A percentile compares a stretch with the other conserved stretches of the same genome.
Evolutionary conservation across 2,329 filamentous ascomycete species (phyloP).

Genomic region (Aspergillus intermedius): DNA sequence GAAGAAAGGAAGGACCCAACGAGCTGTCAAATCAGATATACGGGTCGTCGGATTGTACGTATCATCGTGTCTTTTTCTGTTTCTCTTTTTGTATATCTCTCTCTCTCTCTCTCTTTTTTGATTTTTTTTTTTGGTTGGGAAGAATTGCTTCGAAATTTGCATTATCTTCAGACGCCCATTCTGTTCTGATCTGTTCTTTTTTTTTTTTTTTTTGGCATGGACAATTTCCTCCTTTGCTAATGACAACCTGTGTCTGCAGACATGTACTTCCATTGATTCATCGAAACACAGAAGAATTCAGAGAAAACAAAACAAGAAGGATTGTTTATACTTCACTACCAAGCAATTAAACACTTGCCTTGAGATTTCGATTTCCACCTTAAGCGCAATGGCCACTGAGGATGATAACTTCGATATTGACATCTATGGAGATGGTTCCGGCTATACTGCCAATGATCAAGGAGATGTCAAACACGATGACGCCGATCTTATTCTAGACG

Average conservation of each 20-base stretch:
- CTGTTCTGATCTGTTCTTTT: neutral
- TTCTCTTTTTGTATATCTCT: conserved; percentile 11
- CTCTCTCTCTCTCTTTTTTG: conserved; percentile 7
- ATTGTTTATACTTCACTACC: conserved; percentile 35
- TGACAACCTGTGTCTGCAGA: conserved; percentile 33
- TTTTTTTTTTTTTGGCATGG: conserved; percentile 4
- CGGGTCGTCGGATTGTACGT: conserved; percentile 35
- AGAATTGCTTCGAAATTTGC: neutral
- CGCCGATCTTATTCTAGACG: conserved; percentile 34
- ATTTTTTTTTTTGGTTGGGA: neutral
- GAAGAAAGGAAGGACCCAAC: conserved; percentile 11
- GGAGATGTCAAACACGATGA: conserved; percentile 41
- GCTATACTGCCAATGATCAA: conserved; percentile 41
- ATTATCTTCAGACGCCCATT: conserved; percentile 2
- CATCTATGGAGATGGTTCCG: conserved; percentile 58
- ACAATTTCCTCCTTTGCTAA: conserved; percentile 30
- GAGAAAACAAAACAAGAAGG: conserved; percentile 10
- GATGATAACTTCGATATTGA: conserved; percentile 67
- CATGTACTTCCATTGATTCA: conserved; percentile 38
- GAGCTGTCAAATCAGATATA: conserved; percentile 13
- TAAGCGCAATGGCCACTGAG: conserved; percentile 46
- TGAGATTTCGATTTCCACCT: conserved; percentile 20
- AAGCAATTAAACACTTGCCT: conserved; percentile 30
- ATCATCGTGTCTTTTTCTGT: conserved; percentile 25
- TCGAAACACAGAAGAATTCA: conserved; percentile 16